These are phyloP conservation scores for Yamadazyma atmosphaerica DNA, from an alignment of 1,139 yeast genomes.

Conservation along the genomic window DNA sequence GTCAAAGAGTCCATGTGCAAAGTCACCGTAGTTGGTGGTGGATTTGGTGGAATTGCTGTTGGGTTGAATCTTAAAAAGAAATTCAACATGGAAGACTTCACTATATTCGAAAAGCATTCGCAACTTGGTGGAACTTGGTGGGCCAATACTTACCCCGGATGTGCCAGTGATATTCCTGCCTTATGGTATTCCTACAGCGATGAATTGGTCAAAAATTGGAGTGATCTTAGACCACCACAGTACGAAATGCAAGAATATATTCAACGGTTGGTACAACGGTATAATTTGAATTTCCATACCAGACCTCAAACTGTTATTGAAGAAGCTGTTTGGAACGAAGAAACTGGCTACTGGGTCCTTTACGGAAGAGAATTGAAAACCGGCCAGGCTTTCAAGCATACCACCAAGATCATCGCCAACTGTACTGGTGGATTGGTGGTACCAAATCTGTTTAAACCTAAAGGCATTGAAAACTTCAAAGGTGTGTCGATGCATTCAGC, in stretches of 20 bases:
- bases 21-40: conserved; percentile 48
- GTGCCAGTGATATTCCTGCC: conserved; percentile 54
- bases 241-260: conserved; percentile 50
- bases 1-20: conserved; percentile 25
- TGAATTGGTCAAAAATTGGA: conserved; percentile 46
- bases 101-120: conserved; percentile 44
- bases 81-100: conserved; percentile 32
- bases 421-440: conserved; percentile 43
- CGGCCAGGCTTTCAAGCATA: conserved; percentile 30
- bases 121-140: conserved; percentile 58
- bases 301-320: conserved; percentile 31
- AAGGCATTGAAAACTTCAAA: conserved; percentile 39
- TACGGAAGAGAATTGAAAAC: conserved; percentile 32
- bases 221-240: conserved; percentile 48
- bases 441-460: conserved; percentile 29
- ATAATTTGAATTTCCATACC: conserved; percentile 30
- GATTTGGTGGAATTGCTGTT: conserved; percentile 46
- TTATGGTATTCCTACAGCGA: conserved; percentile 46
- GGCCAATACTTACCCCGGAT: conserved; percentile 55
- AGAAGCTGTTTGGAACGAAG: conserved; percentile 31
- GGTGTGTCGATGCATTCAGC: conserved; percentile 52
- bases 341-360: conserved; percentile 37
- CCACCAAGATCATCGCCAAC: conserved; percentile 30
- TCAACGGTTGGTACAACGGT: conserved; percentile 36
- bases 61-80: conserved; percentile 31